Conservation (phyloP, 345 rosid species). For the Geranium rotundifolium region DNA sequence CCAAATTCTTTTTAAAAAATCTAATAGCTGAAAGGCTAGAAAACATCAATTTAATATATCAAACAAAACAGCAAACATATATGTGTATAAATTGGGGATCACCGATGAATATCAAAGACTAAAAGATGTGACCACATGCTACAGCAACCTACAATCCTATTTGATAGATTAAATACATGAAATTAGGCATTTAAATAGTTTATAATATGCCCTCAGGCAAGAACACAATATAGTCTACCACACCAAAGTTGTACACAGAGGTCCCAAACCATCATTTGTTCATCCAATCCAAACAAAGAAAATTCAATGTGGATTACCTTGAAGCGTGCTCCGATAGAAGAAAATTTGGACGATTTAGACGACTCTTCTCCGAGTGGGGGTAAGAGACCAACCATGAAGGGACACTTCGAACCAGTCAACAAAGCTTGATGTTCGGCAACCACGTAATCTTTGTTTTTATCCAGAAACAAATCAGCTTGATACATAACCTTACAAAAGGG, state of each 20-base stretch:
- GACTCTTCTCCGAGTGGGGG: slow-evolving; percentile 80
- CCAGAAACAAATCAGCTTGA: slow-evolving; percentile 75
- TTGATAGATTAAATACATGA: neutral
- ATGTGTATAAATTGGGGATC: neutral
- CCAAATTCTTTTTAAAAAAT: too few relatives aligned
- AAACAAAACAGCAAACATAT: neutral
- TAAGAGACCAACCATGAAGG: slow-evolving; percentile 65
- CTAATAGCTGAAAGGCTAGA: neutral
- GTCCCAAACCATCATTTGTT: neutral
- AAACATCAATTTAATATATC: neutral
- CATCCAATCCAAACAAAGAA: neutral
- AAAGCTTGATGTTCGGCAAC: slow-evolving; percentile 93
- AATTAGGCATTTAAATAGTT: neutral
- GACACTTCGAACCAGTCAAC: slow-evolving; percentile 64
- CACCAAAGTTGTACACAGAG: neutral
- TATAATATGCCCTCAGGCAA: neutral
- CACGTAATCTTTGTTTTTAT: slow-evolving; percentile 88
- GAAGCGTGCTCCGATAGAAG: slow-evolving; percentile 85
- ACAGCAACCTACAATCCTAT: neutral
- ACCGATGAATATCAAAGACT: neutral
- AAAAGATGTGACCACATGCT: neutral
- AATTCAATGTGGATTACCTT: slow-evolving; percentile 32
- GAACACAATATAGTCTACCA: neutral
- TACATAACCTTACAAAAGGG: slow-evolving; percentile 41
- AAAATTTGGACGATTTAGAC: slow-evolving; percentile 85